Evolutionary conservation across 139 green algal genomes (phyloP), one percentile per base, ranked within the genome.

Genomic region (Chlorella vulgaris): DNA sequence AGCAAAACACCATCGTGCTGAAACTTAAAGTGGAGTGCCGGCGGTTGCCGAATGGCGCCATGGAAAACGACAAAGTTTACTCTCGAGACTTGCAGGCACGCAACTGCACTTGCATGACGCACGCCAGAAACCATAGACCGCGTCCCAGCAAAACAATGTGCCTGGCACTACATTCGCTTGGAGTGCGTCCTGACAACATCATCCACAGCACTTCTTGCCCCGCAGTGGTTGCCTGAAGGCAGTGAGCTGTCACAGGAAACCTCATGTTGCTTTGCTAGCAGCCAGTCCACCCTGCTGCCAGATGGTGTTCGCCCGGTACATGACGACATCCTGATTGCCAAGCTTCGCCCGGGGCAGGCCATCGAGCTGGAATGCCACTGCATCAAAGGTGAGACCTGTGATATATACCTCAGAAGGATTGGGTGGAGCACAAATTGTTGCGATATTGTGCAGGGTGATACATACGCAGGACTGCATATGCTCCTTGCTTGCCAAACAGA

Each of bases 311-410:
- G 33, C 1, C 80, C 84, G 29, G 91, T 97, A 33, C 83, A 98
- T 67, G 78, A 91, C 1, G 90, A 98, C 84, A 98, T 99, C 78
- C 88, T 98, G 47, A 84, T 99, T n/a, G 94, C 95, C 67, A 98
- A 97, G 86, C 80, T 99, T 74, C 80, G 88, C 21, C 88, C 92
- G 7, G 92, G 93, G 8, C 93, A 95, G 81, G 86, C 86, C 18
- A 97, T 99, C 26, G 85, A 96, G 83, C 83, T 99, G 26, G 97
- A 99, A 83, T 93, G 91, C 18, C 96, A 98, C 80, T 93, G 88
- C 69, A 89, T 96, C 33, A 97, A 97, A 82, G 97, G 88, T 80
- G 39, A 2, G 47, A 36, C n/a, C n/a, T 15, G 21, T 40, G 69
- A 2, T 65, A 29, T 2, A 35, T 24, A 58, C 60, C 60, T n/a